Evolutionary conservation across 805 yeast species (phyloP), one percentile per base, ranked within the genome.

Genomic region (Metschnikowia corniflorae): DNA sequence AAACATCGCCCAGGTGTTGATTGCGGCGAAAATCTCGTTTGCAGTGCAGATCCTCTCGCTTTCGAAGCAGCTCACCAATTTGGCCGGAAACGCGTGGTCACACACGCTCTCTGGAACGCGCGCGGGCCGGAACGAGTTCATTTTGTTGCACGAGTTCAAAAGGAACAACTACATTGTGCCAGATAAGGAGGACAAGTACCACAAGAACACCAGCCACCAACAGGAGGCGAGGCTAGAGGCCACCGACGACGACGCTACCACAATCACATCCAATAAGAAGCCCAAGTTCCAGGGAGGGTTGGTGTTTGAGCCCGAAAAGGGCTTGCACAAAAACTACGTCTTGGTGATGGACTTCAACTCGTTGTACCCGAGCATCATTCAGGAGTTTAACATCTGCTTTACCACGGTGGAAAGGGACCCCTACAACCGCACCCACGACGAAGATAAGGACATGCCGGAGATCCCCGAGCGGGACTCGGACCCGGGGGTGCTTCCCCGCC

Each of bases 291-390:
- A 84, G 57, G 96, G 96, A 70, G 96, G 98, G 58, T 72, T 87
- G 47, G 98, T 93, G 20, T 86, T 93, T 60, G 98, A 93, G 46
- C 98, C 98, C 1, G 96, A 86, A 53, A 87, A 83, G 56, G 98
- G 98, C 2, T 68, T 93, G 26, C 96, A 91, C 57, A 87, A 86
- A 55, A 83, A 86, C 47, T 86, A 82, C 56, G 76, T 88, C 3
- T 64, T 93, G 44, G 98, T 93, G 16, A 89, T 93, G 97, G 98
- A 93, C 65, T 93, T 93, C 80, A 93, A 93, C 65, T 87, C 96
- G 32, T 74, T 93, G 65, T 93, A 93, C 57, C 98, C 98, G 7
- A 86, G 96, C 44, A 91, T 93, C 55, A 93, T 93, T 50, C 98
- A 93, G 64, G 98, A 93, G 61, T 93, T 75, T 61, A 93, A 93